phyloP scores from a whole-genome alignment of 106 monocot genomes.

The Dendrobium officinale region DNA sequence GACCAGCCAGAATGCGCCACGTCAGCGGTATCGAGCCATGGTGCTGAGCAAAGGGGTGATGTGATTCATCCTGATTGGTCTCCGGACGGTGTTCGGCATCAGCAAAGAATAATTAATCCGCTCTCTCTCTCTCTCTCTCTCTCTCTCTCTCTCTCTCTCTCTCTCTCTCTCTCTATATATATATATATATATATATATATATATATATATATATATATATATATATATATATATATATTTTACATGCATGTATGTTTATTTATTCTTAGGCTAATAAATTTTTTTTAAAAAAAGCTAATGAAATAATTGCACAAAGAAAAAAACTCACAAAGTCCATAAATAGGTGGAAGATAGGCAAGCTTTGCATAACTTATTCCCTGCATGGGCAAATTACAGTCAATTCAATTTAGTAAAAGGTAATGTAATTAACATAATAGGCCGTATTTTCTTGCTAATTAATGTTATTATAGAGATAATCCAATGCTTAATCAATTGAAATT shows the following conservation, averaged over 20 bases:
- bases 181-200: no score
- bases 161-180: no score
- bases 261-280: not conserved
- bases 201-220: not conserved
- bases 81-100: no score
- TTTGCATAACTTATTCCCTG: slow-evolving; percentile 96
- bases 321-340: slow-evolving; percentile 77
- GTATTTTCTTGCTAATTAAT: not conserved
- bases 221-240: not conserved
- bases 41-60: no score
- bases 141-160: no score
- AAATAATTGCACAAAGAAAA: no score
- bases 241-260: not conserved
- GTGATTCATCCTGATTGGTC: no score
- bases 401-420: not conserved
- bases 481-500: not conserved
- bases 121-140: no score
- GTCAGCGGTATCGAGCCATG: no score
- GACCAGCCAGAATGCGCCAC: no score
- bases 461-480: not conserved
- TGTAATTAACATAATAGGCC: not conserved
- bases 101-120: no score
- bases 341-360: slow-evolving; percentile 77
- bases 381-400: not conserved
- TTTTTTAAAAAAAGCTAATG: no score